Base-by-base conservation (phyloP, 305 asterid genomes). In the Rubia tinctorum region DNA sequence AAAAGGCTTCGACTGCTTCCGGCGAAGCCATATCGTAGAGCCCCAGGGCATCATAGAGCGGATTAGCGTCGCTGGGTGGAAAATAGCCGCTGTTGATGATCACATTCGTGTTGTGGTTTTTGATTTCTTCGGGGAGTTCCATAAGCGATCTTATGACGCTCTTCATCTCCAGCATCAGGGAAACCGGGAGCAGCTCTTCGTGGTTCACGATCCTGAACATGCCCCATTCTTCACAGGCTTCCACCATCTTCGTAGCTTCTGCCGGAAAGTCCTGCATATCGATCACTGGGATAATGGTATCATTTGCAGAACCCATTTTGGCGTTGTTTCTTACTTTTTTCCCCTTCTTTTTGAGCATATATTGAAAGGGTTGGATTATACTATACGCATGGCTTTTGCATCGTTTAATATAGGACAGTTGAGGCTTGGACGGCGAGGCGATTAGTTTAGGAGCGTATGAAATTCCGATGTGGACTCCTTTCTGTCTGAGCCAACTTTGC, bases 161-260 rank as follows among this genome's bases (percentile, higher is more conserved):
- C 76, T 82, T 90, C 93, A 90, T 86, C 20, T 90, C 88, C 14
- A 3, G 25, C 91, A 90, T 78, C 59, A 90, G 77, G 17, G 84
- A 74, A 51, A 74, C 53, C 13, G 89, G 73, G 18, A 90, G 75
- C 40, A 81, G 64, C 11, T 37, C 77, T 39, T 76, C 81, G 76
- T 80, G 87, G 69, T 88, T 88, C 13, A 80, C 76, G 12, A 90
- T 67, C 71, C 93, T 66, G 83, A 88, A 90, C 56, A 91, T 86
- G 1, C 94, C 96, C 92, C 87, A 84, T 20, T 88, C 90, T 44
- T 85, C 87, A 78, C 94, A 90, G 23, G 92, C 96, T 44, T 70
- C 51, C 4, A 88, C 78, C 68, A 90, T 80, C 78, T 73, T 80
- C n/a, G 23, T 12, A 3, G 76, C 76, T 59, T 86, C 77, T 1